Conservation (phyloP, 2,329 filamentous ascomycete genomes). For the Endoconidiophora polonica region DNA sequence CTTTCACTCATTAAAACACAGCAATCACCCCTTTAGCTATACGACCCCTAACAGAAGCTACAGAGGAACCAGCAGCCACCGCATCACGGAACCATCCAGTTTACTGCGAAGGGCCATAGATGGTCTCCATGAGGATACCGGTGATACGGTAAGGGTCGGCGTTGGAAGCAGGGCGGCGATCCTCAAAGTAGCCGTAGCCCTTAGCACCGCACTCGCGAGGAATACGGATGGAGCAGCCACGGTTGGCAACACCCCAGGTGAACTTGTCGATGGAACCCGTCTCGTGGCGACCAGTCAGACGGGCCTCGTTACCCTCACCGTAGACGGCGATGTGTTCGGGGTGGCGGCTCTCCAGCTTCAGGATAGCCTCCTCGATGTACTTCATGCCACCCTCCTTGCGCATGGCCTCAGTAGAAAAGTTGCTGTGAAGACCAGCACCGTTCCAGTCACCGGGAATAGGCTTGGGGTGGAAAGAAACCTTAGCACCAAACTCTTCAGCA, state of each 20-base stretch:
- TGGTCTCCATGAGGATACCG: conserved; percentile 63
- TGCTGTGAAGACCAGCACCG: conserved; percentile 82
- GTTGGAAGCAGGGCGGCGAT: conserved; percentile 68
- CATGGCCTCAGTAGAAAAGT: conserved; percentile 85
- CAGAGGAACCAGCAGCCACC: too few species aligned
- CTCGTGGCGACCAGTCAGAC: conserved; percentile 87
- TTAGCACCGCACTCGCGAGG: conserved; percentile 71
- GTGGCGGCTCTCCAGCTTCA: conserved; percentile 67
- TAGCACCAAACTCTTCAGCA: conserved; percentile 89
- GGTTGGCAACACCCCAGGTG: conserved; percentile 87
- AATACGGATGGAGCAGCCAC: conserved; percentile 85
- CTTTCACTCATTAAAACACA: conserved; percentile 8
- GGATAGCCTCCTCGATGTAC: conserved; percentile 71
- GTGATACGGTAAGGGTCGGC: conserved; percentile 72
- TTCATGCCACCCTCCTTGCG: conserved; percentile 88
- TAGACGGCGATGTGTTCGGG: conserved; percentile 82
- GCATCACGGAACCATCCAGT: background rate
- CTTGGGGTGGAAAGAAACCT: conserved; percentile 92
- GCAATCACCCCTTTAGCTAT: too few species aligned
- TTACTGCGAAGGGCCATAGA: conserved; percentile 23
- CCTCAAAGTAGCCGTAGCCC: conserved; percentile 90
- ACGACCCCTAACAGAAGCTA: too few species aligned
- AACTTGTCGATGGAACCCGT: conserved; percentile 89
- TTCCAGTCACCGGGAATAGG: conserved; percentile 89
- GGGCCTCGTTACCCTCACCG: conserved; percentile 87